Evolutionary conservation across 805 yeast genomes (phyloP).

Genomic region (Nadsonia fulvescens): DNA sequence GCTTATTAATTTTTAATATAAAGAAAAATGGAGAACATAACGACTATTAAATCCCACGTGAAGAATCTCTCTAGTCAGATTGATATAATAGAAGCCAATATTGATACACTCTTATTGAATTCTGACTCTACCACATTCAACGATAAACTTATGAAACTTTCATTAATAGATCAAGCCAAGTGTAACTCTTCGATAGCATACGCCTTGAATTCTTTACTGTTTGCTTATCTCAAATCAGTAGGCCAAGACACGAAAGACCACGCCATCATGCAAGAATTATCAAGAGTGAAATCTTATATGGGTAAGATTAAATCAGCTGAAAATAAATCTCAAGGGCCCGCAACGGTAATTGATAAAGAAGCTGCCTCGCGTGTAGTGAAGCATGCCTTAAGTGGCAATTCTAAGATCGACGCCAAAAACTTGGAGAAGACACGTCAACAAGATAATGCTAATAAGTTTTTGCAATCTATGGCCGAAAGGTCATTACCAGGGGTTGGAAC

Average conservation of each 20-base stretch:
- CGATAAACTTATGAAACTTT: not conserved
- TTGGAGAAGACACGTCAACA: no score
- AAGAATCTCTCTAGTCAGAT: no score
- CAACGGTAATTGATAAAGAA: slow-evolving; percentile 16
- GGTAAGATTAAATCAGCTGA: slow-evolving; percentile 27
- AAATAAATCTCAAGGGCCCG: slow-evolving; percentile 2
- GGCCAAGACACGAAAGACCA: slow-evolving; percentile 42
- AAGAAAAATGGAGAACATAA: no score
- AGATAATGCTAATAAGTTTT: no score
- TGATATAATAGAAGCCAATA: no score
- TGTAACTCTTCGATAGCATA: slow-evolving; percentile 10
- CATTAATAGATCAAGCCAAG: slow-evolving; percentile 10
- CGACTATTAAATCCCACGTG: no score
- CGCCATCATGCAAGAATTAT: slow-evolving; percentile 47
- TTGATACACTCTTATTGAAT: no score
- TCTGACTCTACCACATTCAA: not conserved
- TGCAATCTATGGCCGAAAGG: no score
- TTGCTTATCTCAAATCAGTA: slow-evolving; percentile 28
- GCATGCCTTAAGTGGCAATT: slow-evolving; percentile 28
- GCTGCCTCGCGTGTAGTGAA: slow-evolving; percentile 31
- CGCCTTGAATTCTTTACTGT: slow-evolving; percentile 10
- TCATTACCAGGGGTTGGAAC: no score
- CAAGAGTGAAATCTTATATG: slow-evolving; percentile 52
- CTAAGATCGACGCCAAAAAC: no score
- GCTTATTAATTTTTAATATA: no score